Conservation (phyloP, 371 early-diverging fungal genomes). For the Phascolomyces articulosus region DNA sequence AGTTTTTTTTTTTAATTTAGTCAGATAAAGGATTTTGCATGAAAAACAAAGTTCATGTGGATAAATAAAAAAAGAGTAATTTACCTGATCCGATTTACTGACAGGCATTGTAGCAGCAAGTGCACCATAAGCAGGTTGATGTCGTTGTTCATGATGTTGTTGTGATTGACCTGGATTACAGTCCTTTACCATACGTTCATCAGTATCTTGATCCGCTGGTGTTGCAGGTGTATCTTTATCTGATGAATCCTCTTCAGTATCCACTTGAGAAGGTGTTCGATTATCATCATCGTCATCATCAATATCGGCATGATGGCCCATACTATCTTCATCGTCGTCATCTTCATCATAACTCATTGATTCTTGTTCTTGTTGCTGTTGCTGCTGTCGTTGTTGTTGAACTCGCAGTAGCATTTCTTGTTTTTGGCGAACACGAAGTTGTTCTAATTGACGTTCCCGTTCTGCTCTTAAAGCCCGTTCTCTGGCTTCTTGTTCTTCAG, state of each 20-base stretch:
- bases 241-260: conserved; percentile 16
- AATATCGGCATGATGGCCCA: conserved; percentile 5
- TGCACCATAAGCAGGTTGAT: conserved; percentile 35
- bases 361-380: conserved; percentile 16
- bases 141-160: conserved; percentile 5
- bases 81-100: conserved; percentile 47
- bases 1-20: neutral
- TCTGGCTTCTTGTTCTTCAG: conserved; percentile 2
- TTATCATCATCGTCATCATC: conserved; percentile 19
- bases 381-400: conserved; percentile 13
- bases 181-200: conserved; percentile 12
- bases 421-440: conserved; percentile 24
- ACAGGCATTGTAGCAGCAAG: conserved; percentile 36
- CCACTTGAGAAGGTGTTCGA: conserved; percentile 10
- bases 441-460: conserved; percentile 28
- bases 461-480: conserved; percentile 17
- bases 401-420: conserved; percentile 12
- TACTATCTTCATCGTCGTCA: neutral
- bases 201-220: conserved; percentile 23
- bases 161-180: conserved; percentile 3
- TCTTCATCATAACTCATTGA: neutral
- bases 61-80: neutral
- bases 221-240: conserved; percentile 21
- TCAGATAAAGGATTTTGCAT: no score
- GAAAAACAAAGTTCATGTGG: no score